Evolutionary conservation across 2,329 filamentous ascomycete genomes (phyloP).

Genomic region (Colletotrichum sp.): DNA sequence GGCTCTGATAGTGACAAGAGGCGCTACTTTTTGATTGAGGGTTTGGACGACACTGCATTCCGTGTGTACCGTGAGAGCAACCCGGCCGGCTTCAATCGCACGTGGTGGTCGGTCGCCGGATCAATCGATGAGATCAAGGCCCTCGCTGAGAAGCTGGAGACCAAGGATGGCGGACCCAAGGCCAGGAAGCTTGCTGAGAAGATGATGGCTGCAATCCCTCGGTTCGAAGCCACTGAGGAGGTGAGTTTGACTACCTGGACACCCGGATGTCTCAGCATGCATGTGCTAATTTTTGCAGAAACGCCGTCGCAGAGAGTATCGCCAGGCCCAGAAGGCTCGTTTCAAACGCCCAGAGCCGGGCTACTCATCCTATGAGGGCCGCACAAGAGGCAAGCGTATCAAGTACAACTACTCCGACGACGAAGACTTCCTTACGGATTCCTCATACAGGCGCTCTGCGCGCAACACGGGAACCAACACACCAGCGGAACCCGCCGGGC

Average conservation of each 20-base stretch:
- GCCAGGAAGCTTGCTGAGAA: conserved; percentile 79
- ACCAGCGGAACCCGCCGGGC: conserved; percentile 68
- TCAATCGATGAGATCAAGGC: conserved; percentile 83
- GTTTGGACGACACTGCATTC: conserved; percentile 91
- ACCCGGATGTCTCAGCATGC: not conserved
- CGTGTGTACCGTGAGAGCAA: conserved; percentile 94
- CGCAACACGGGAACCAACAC: conserved; percentile 78
- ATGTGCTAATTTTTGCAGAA: conserved; percentile 61
- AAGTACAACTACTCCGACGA: conserved; percentile 96
- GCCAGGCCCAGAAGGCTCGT: conserved; percentile 81
- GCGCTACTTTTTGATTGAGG: conserved; percentile 92
- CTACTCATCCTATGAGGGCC: conserved; percentile 93
- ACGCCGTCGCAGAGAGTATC: conserved; percentile 90
- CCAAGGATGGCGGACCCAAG: conserved; percentile 79
- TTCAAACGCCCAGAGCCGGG: conserved; percentile 88
- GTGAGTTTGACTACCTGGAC: conserved; percentile 44
- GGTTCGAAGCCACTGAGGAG: conserved; percentile 93
- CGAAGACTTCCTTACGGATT: conserved; percentile 71
- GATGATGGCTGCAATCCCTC: conserved; percentile 80
- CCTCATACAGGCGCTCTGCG: conserved; percentile 68
- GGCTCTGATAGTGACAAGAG: conserved; percentile 88
- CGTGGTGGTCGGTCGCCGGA: conserved; percentile 93
- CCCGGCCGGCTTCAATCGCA: conserved; percentile 73
- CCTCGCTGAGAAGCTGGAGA: conserved; percentile 77
- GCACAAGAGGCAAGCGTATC: conserved; percentile 93